Evolutionary conservation across 2,329 filamentous ascomycete species (phyloP), one percentile per base, ranked within the genome.

Genomic region (Microsporum audouinii): DNA sequence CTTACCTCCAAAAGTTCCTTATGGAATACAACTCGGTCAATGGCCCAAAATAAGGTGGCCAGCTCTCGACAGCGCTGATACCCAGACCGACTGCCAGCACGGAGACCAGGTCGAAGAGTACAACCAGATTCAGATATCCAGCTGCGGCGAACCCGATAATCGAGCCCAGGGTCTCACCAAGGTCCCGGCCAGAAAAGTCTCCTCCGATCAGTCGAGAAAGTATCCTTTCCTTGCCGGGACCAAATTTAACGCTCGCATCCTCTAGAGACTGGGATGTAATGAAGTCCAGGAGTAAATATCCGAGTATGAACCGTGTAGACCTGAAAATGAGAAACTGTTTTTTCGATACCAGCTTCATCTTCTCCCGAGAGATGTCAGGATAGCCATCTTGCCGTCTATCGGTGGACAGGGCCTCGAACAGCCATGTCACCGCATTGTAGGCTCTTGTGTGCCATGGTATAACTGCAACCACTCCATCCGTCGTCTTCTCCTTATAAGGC

Each of bases 1-100:
- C 38, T 33, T 58, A 64, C 63, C 63, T 47, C 63, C 63, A 64
- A 34, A 64, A 60, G 29, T 36, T 58, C 31, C 63, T 51, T 23
- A 64, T 14, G 36, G 61, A 63, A 31, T 60, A 63, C 14, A 61
- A 38, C 27, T 63, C 57, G 5, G 36, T 45, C 23, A 63, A 39
- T 17, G 55, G 31, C 10, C 63, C 63, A 31, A 61, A 64, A 8
- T 60, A 6, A 10, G 39, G 38, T n/a, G 63, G 63, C 59, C 61
- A 64, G 12, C 58, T 51, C n/a, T 43, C 56, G 29, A 57, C 53
- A 5, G 29, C 29, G n/a, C 43, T 41, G 3, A 55, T 38, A 1
- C 60, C 60, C 10, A 60, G 27, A 23, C 60, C 60, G 2, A 61
- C 62, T 12, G 58, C 53, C 10, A 61, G 31, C 10, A 53, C 49